These are phyloP conservation scores for Allium cepa DNA, from an alignment of 106 monocot species.

Conservation along the genomic window DNA sequence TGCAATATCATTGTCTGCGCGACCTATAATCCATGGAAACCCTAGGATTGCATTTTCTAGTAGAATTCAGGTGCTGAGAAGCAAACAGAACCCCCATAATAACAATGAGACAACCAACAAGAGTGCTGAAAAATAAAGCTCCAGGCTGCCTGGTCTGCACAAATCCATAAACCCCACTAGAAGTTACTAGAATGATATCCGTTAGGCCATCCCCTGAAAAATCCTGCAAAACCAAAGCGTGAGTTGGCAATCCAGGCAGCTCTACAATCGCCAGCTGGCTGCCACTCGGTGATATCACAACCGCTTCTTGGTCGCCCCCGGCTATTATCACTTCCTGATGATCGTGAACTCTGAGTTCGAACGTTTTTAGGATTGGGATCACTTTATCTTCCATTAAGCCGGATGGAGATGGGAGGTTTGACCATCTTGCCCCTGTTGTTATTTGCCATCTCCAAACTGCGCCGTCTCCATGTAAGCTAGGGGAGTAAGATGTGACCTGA, in stretches of 20 bases:
- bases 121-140: slow-evolving; percentile 88
- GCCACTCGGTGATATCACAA: slow-evolving; percentile 68
- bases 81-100: slow-evolving; percentile 86
- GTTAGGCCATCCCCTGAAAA: slow-evolving; percentile 83
- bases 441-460: slow-evolving; percentile 91
- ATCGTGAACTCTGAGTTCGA: slow-evolving; percentile 35
- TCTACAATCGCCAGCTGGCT: slow-evolving; percentile 48
- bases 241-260: slow-evolving; percentile 74
- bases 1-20: too few relatives aligned
- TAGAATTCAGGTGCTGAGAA: slow-evolving; percentile 61
- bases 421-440: slow-evolving; percentile 81
- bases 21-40: slow-evolving; percentile 47
- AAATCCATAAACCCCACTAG: slow-evolving; percentile 75
- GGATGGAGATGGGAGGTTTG: slow-evolving; percentile 74
- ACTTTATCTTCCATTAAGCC: slow-evolving; percentile 55
- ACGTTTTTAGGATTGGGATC: slow-evolving; percentile 71
- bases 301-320: slow-evolving; percentile 83
- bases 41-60: slow-evolving; percentile 54
- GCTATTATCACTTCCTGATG: slow-evolving; percentile 60
- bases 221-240: slow-evolving; percentile 65
- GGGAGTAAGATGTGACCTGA: slow-evolving; percentile 89
- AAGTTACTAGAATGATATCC: slow-evolving; percentile 71
- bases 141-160: slow-evolving; percentile 86
- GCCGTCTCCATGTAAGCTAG: slow-evolving; percentile 73
- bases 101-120: slow-evolving; percentile 84